These are phyloP conservation scores for Citrus mangshanensis DNA, from an alignment of 345 rosid genomes.

Conservation along the genomic window DNA sequence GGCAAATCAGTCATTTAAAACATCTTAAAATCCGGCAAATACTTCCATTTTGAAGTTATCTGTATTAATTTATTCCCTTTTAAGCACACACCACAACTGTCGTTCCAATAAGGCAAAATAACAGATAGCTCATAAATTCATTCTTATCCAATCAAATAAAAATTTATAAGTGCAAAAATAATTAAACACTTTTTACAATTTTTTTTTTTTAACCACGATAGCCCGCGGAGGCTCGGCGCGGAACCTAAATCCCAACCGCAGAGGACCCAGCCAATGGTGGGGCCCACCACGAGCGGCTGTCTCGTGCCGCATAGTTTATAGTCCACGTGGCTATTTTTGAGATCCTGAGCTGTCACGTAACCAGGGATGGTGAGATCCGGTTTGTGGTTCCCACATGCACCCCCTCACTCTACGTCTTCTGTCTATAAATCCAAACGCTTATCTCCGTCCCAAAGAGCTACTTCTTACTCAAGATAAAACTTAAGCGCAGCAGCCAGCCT, in stretches of 20 bases:
- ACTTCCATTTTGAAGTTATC: background rate
- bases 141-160: too few species aligned
- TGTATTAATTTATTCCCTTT: background rate
- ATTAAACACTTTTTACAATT: too few species aligned
- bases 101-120: background rate
- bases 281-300: constrained; percentile 54
- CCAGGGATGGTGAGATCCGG: background rate
- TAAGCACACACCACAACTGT: background rate
- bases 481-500: background rate
- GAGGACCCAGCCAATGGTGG: background rate
- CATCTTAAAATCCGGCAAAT: background rate
- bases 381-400: constrained; percentile 23
- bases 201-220: background rate
- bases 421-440: constrained; percentile 29
- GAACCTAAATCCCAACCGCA: constrained; percentile 19
- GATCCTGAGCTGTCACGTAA: constrained; percentile 27
- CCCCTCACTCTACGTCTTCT: constrained; percentile 3
- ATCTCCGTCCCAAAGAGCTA: background rate
- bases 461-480: background rate
- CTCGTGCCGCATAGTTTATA: constrained; percentile 51
- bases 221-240: constrained; percentile 42
- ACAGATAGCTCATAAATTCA: too few species aligned
- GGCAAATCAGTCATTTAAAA: background rate
- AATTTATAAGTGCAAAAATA: too few species aligned
- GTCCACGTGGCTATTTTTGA: constrained; percentile 35